Base-by-base conservation (phyloP, 2,329 filamentous ascomycete genomes). In the Aureobasidium sp. region DNA sequence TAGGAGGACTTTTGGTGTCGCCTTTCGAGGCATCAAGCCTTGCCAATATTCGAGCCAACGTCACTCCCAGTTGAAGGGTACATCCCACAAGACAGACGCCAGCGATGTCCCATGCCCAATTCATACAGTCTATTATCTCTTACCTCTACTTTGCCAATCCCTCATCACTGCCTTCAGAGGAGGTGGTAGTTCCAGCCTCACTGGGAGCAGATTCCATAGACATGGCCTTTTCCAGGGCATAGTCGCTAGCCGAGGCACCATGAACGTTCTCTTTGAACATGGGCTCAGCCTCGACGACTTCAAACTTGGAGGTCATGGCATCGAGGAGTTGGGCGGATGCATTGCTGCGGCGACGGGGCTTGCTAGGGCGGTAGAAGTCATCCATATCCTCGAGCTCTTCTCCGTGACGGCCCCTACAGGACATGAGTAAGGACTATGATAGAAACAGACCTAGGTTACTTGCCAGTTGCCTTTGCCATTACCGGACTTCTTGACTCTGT, bases 251-350 rank as follows among this genome's bases (percentile, higher is more conserved):
- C 57, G 76, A 69, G 21, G 86, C 82, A 34, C 90, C 91, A 71
- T 95, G 90, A 63, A 94, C 65, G 60, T 84, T 83, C 76, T 97
- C 92, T 74, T 97, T 91, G 68, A 96, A 96, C 71, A 96, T 89
- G 45, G 91, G 92, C 71, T 97, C 93, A 21, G 85, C 81, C 69
- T 97, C 94, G 73, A 91, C 83, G 68, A 89, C 81, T 77, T 99
- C 94, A 74, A 97, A 97, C 79, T 99, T 99, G 77, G 92, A 96
- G 83, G 94, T 95, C 79, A 96, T 90, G 73, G 92, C 85, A 64
- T 84, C 82, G 68, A 90, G 79, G 69, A 85, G 81, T 70, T 85
- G 83, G 61, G 85, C 86, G 78, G 87, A 92, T 74, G 89, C 93
- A 80, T 97, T 97, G 77, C 90, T 95, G 75, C 90, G 91, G 74